phyloP scores from a whole-genome alignment of 371 early-diverging fungal genomes.

The Parasitella parasitica region DNA sequence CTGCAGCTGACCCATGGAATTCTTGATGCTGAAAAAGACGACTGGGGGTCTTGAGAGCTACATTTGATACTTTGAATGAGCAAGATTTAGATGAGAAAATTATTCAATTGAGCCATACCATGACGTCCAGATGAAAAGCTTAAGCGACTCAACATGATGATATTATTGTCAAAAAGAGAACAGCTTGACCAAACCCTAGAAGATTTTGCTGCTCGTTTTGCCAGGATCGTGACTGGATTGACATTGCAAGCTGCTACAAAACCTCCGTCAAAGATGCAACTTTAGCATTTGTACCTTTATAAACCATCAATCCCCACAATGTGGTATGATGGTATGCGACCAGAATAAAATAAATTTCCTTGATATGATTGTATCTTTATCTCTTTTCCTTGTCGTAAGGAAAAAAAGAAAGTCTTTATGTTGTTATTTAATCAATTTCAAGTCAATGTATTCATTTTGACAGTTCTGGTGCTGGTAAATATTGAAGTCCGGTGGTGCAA shows the following conservation, averaged over 20 bases:
- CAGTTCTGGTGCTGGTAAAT: neutral
- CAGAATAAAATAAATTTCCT: neutral
- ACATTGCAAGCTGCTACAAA: neutral
- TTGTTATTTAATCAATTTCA: neutral
- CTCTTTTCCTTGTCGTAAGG: neutral
- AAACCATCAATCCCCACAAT: neutral
- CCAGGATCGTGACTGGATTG: constrained; percentile 3
- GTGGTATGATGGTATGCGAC: neutral
- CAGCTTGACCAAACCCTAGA: neutral
- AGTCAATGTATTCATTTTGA: neutral
- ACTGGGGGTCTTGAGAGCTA: constrained; percentile 8
- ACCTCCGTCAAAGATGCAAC: neutral
- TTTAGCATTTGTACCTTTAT: no score
- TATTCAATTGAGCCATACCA: neutral
- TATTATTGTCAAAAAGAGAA: neutral
- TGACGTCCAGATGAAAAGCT: constrained; percentile 6
- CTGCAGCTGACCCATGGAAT: constrained; percentile 41
- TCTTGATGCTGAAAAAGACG: constrained; percentile 19
- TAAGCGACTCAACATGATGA: constrained; percentile 25
- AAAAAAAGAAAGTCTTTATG: neutral
- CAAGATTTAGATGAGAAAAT: neutral
- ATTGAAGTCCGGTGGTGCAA: neutral
- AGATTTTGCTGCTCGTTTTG: neutral
- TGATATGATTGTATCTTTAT: neutral
- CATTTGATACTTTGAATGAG: neutral